phyloP scores from a whole-genome alignment of 179 eudicot species.

The Silene noctiflora region DNA sequence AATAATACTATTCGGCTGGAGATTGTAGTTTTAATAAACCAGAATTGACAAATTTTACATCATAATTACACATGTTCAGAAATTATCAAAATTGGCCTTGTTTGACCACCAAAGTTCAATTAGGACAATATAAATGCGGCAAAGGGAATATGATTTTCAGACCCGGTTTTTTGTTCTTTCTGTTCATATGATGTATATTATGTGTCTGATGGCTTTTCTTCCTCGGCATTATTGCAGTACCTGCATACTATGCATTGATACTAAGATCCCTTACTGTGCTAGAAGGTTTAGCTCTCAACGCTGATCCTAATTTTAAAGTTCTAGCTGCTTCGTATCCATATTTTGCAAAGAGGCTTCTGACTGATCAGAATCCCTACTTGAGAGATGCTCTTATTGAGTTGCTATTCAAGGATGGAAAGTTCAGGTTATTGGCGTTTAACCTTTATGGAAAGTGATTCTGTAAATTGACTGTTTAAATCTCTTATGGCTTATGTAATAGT shows the following conservation, averaged over 20 bases:
- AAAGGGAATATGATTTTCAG: background rate
- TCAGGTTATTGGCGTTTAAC: conserved; percentile 49
- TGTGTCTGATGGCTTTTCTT: conserved; percentile 22
- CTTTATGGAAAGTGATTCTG: conserved; percentile 16
- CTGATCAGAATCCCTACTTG: conserved; percentile 98
- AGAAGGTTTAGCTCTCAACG: conserved; percentile 96
- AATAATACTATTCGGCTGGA: background rate
- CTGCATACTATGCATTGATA: conserved; percentile 95
- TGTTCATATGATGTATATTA: conserved; percentile 18
- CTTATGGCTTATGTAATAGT: conserved; percentile 21
- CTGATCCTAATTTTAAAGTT: conserved; percentile 96
- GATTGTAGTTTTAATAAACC: background rate
- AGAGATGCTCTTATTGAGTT: conserved; percentile 98
- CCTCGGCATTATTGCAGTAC: conserved; percentile 54
- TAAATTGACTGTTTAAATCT: conserved; percentile 3
- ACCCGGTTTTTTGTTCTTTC: background rate
- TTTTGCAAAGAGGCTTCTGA: conserved; percentile 97
- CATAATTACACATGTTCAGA: background rate
- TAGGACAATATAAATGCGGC: background rate
- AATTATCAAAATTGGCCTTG: background rate
- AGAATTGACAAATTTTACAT: background rate
- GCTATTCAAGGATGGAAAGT: conserved; percentile 89
- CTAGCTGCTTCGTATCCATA: conserved; percentile 98
- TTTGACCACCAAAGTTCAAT: background rate
- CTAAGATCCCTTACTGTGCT: conserved; percentile 94